Evolutionary conservation across 192 early-diverging fungal genomes (phyloP).

Genomic region (Podila clonocystis): DNA sequence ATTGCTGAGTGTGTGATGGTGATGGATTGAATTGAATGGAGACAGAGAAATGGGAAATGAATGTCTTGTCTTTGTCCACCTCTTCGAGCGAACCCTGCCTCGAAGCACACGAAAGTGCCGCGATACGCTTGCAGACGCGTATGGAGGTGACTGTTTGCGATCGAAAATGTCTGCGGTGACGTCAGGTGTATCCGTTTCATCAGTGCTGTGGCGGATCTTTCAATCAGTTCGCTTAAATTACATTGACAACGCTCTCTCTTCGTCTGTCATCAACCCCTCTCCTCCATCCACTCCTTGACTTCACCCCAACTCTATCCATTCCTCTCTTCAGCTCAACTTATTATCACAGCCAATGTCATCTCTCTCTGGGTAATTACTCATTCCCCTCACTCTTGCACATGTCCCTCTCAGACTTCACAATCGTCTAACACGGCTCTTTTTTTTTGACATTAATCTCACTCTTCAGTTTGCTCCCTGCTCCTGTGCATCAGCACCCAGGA

Average conservation of each 20-base stretch:
- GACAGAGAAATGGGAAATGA: neutral
- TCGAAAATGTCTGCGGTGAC: neutral
- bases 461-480: conserved; percentile 35
- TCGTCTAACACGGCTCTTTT: neutral
- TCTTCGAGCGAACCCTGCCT: neutral
- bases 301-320: neutral
- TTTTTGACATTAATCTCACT: conserved; percentile 1
- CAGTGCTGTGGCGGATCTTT: no score
- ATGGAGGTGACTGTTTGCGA: neutral
- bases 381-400: neutral
- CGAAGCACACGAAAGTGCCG: neutral
- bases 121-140: neutral
- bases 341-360: conserved; percentile 2
- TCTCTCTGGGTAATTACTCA: conserved; percentile 10
- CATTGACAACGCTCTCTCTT: neutral
- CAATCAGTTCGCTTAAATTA: neutral
- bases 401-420: neutral
- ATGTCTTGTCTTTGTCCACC: neutral
- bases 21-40: neutral
- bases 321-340: neutral
- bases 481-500: conserved; percentile 42
- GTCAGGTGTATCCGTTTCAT: no score
- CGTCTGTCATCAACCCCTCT: neutral
- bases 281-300: neutral
- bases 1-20: neutral